Evolutionary conservation across 768 basidiomycete species (phyloP).

Genomic region (Rhodosporidiobolus sp.): DNA sequence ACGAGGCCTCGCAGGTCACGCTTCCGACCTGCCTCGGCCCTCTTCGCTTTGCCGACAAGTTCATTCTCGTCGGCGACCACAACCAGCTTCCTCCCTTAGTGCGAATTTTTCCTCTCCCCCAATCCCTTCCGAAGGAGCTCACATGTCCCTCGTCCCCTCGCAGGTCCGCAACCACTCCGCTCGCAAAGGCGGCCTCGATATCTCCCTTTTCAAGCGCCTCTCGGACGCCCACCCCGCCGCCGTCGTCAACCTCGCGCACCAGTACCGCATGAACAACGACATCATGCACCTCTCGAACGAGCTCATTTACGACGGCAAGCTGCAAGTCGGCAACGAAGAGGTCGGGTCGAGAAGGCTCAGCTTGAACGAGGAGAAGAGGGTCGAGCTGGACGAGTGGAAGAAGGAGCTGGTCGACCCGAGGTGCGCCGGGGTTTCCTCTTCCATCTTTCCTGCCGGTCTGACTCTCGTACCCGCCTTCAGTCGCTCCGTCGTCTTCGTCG

Average conservation of each 20-base stretch:
- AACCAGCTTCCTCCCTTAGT: slow-evolving; percentile 94
- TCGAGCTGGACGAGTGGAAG: slow-evolving; percentile 46
- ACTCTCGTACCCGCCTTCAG: slow-evolving; percentile 51
- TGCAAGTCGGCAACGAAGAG: slow-evolving; percentile 71
- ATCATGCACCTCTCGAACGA: slow-evolving; percentile 88
- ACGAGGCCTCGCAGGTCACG: slow-evolving; percentile 97
- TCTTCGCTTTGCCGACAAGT: slow-evolving; percentile 79
- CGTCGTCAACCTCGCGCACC: slow-evolving; percentile 77
- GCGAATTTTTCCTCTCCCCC: slow-evolving; percentile 37
- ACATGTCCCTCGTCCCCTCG: neutral
- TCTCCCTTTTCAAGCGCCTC: slow-evolving; percentile 81
- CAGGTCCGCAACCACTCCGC: slow-evolving; percentile 80
- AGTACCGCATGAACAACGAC: slow-evolving; percentile 95
- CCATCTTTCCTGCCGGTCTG: neutral
- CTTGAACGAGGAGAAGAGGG: slow-evolving; percentile 56
- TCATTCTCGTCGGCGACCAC: slow-evolving; percentile 94
- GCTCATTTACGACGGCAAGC: slow-evolving; percentile 73
- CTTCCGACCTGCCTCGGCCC: slow-evolving; percentile 93
- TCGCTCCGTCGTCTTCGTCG: slow-evolving; percentile 84
- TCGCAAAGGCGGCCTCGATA: slow-evolving; percentile 77
- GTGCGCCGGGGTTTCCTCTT: neutral
- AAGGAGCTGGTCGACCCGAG: slow-evolving; percentile 25
- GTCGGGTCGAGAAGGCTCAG: slow-evolving; percentile 63
- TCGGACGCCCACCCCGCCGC: slow-evolving; percentile 72
- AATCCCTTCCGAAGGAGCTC: neutral